phyloP scores from a whole-genome alignment of 441 rosid genomes.

The Gossypium davidsonii region DNA sequence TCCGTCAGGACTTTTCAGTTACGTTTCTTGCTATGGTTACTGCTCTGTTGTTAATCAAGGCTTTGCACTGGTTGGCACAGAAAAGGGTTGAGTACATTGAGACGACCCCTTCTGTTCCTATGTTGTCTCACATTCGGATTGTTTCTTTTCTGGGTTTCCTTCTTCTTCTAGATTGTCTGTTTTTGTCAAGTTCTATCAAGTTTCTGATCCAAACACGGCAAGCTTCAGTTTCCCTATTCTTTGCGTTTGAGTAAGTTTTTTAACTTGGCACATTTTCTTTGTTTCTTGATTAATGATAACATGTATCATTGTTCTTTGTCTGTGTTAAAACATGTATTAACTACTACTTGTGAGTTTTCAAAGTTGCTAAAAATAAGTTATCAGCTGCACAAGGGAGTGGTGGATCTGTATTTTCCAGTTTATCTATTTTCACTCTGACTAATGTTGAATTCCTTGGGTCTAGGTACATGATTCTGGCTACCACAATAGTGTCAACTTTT shows the following conservation, averaged over 20 bases:
- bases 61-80: conserved; percentile 93
- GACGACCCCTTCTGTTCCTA: conserved; percentile 83
- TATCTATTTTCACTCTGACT: background rate
- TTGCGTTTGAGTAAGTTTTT: conserved; percentile 81
- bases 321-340: background rate
- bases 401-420: background rate
- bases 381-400: background rate
- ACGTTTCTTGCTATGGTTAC: conserved; percentile 81
- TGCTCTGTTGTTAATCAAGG: conserved; percentile 62
- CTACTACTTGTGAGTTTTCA: background rate
- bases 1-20: conserved; percentile 89
- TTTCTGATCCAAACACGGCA: conserved; percentile 60
- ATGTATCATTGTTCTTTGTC: background rate
- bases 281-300: background rate
- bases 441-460: background rate
- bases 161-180: conserved; percentile 64
- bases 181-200: conserved; percentile 61
- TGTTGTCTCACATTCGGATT: conserved; percentile 69
- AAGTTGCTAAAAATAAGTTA: background rate
- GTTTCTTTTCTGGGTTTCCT: conserved; percentile 87
- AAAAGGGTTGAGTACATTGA: conserved; percentile 93
- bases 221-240: conserved; percentile 92
- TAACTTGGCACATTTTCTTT: background rate
- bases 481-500: conserved; percentile 81
- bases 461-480: conserved; percentile 95